Evolutionary conservation across 1,139 yeast genomes (phyloP).

Genomic region (Geotrichum klebahnii): DNA sequence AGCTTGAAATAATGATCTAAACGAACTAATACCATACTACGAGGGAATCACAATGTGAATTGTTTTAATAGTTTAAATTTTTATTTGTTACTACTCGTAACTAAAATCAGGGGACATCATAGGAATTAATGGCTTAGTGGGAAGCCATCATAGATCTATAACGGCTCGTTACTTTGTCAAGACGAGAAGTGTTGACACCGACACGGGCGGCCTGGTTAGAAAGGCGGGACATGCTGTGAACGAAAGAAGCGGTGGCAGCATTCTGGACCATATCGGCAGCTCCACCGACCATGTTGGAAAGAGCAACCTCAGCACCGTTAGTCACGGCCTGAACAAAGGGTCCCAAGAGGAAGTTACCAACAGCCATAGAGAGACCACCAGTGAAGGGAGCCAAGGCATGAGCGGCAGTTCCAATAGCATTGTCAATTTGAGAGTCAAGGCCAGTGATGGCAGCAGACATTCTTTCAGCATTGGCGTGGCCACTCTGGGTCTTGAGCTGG

Average conservation of each 20-base stretch:
- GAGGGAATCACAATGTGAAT: no score
- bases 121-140: background rate
- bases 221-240: slow-evolving; percentile 15
- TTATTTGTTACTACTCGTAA: no score
- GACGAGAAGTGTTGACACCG: slow-evolving; percentile 8
- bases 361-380: slow-evolving; percentile 29
- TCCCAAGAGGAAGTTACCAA: slow-evolving; percentile 31
- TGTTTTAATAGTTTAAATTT: no score
- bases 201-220: slow-evolving; percentile 3
- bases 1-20: no score
- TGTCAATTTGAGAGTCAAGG: slow-evolving; percentile 33
- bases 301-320: slow-evolving; percentile 35
- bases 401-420: slow-evolving; percentile 29
- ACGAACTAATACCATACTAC: no score
- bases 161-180: slow-evolving; percentile 9
- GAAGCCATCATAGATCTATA: no score
- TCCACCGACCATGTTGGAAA: slow-evolving; percentile 29
- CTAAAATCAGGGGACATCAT: no score
- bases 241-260: slow-evolving; percentile 15
- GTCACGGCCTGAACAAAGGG: slow-evolving; percentile 37
- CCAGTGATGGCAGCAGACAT: slow-evolving; percentile 28
- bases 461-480: slow-evolving; percentile 26
- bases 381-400: slow-evolving; percentile 30
- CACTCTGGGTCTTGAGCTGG: slow-evolving; percentile 20
- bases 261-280: slow-evolving; percentile 20